Evolutionary conservation across 75 land plant species (phyloP), one percentile per base, ranked within the genome.

Genomic region (Pinus taeda): DNA sequence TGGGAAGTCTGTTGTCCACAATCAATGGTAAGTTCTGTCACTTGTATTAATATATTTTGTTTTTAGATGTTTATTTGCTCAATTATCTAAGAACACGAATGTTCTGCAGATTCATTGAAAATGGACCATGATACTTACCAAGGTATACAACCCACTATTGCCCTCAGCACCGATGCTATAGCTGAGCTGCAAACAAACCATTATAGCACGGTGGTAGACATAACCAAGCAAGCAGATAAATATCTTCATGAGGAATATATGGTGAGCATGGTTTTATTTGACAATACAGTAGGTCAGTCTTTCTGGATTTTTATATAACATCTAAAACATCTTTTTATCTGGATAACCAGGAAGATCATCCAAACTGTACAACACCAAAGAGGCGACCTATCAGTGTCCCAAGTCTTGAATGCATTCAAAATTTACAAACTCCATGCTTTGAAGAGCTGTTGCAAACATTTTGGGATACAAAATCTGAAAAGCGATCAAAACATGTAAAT

Each of bases 301-400:
- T 49, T 75, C 57, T 45, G 49, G 56, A 30, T 53, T 20, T 4
- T 33, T 77, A 6, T 59, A 57, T 45, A 71, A 26, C 15, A 45
- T 60, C 22, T 3, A 57, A 39, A 36, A 60, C 64, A 61, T 17
- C n/a, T n/a, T n/a, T n/a, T n/a, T n/a, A n/a, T n/a, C n/a, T n/a
- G n/a, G 73, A 64, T 63, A 45, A 63, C 49, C 85, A 96, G 97
- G 93, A 88, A 78, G 99, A 96, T 83, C n/a, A n/a, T n/a, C n/a
- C n/a, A n/a, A n/a, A n/a, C n/a, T n/a, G n/a, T n/a, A n/a, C n/a
- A n/a, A n/a, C 84, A 83, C 99, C 95, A 12, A 90, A 77, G 79
- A 93, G 81, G 84, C 83, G 97, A 53, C 29, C 82, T 66, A 87
- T 91, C 61, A 84, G 89, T 75, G 79, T 93, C 2, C 98, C 98